Base-by-base conservation (phyloP, 257 asterid genomes). In the Solanum sejunctum region DNA sequence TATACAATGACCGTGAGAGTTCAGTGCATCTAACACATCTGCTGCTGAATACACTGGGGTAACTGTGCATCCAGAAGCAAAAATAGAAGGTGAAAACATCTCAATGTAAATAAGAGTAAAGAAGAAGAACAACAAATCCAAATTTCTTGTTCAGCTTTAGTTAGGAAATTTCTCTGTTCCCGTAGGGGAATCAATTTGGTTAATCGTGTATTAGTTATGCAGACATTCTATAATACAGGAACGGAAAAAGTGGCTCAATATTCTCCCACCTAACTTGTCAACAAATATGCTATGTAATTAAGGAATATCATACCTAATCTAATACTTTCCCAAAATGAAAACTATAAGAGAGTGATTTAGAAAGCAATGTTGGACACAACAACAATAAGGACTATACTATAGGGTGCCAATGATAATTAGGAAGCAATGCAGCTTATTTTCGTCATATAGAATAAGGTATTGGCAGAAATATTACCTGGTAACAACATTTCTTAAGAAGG, bases 401-500 rank as follows among this genome's bases (percentile, higher is more conserved):
- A 41, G 12, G 39, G 58, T n/a, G 81, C 12, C 81, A 71, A 71
- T 71, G 36, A 45, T 41, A 20, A 41, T 69, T 69, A 69, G 26
- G 26, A 36, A 69, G 51, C 51, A 69, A n/a, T 6, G n/a, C 72
- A 12, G 20, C 72, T 26, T 28, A 15, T 67, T 32, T 32, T 67
- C 10, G 4, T 20, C 10, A 2, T 21, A 72, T 21, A 13, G 63
- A 77, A 20, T 36, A 83, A 52, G 43, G 10, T 63, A 72, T 21
- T 13, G 32, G 60, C 60, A 15, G 60, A 63, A 43, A 6, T 39
- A 66, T 61, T 86, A 94, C 97, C 71, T 94, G 91, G 87, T 92
- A 93, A 79, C 93, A 89, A 69, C 88, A 92, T 83, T 86, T 86
- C 91, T 90, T 81, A 77, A 93, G 95, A 69, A 89, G 91, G 28